A percentile compares a stretch with the other conserved stretches of the same genome.
Conservation (phyloP, 2,329 filamentous ascomycete species). For the Cytospora piceae region DNA sequence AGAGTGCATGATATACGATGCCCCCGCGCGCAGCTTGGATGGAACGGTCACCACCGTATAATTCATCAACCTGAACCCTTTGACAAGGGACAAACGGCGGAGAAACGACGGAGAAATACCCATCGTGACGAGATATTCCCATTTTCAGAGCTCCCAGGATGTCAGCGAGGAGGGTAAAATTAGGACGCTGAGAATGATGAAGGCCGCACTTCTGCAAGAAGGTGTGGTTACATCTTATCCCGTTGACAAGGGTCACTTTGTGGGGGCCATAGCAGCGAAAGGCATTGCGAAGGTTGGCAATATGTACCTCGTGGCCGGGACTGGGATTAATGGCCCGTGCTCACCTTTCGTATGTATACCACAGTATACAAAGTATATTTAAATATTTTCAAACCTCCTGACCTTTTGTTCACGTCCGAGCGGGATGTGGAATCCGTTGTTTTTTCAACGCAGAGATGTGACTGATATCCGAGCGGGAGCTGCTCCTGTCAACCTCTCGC, state of each 20-base stretch:
- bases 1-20: too few species aligned
- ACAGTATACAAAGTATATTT: background rate
- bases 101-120: too few species aligned
- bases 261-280: constrained; percentile 12
- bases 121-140: too few species aligned
- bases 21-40: too few species aligned
- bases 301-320: constrained; percentile 21
- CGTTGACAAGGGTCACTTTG: constrained; percentile 7
- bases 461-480: background rate
- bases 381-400: background rate
- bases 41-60: too few species aligned
- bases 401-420: background rate
- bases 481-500: background rate
- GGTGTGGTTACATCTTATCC: constrained; percentile 1
- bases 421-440: background rate
- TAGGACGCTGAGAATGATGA: background rate
- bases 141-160: background rate
- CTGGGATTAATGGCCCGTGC: constrained; percentile 19
- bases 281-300: constrained; percentile 16
- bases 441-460: background rate
- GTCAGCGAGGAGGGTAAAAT: background rate
- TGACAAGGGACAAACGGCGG: too few species aligned
- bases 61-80: too few species aligned
- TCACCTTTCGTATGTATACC: background rate
- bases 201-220: background rate